Base-by-base conservation (phyloP, 164 flowering plant genomes). In the Warburgia ugandensis region DNA sequence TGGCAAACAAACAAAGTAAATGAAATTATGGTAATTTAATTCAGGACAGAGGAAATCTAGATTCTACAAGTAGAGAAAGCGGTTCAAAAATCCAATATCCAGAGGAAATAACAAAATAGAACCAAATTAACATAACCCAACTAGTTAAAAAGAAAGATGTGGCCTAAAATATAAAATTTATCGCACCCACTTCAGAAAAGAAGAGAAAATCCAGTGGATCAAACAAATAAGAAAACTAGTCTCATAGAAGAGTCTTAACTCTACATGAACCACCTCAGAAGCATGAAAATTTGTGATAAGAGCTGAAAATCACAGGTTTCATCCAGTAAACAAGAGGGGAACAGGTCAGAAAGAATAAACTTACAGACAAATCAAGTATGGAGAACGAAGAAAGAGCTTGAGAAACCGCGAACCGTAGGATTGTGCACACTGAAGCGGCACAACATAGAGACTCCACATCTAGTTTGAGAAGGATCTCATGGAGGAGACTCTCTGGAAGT, bases 371-470 rank as follows among this genome's bases (percentile, higher is more conserved):
- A 55, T 71, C 51, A 46, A 76, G 62, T 37, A 56, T 56, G 54
- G 74, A 38, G 50, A 66, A 54, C 1, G 48, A 48, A 21, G 64
- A 43, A 30, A 73, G 70, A 29, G 55, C 55, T 17, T 56, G 62
- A 13, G 60, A 53, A 48, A 50, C 74, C 13, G 63, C 16, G 29
- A 45, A 61, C 43, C 61, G 58, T 20, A 76, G 56, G 54, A 56
- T 13, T 30, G 31, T 61, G 50, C 45, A 55, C 25, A 68, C 69
- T 46, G 73, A 65, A 2, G 75, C 56, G 1, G 68, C 40, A 17
- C 73, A 38, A 26, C 70, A 70, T 2, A 76, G 70, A 1, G 69
- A 54, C 32, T 71, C 65, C 28, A 69, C n/a, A n/a, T 76, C 76
- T 27, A 76, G 56, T 52, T 45, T 60, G 11, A n/a, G 29, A 1